These are phyloP conservation scores for Macrophomina pseudophaseolina DNA, from an alignment of 2,329 filamentous ascomycete genomes.

Conservation along the genomic window DNA sequence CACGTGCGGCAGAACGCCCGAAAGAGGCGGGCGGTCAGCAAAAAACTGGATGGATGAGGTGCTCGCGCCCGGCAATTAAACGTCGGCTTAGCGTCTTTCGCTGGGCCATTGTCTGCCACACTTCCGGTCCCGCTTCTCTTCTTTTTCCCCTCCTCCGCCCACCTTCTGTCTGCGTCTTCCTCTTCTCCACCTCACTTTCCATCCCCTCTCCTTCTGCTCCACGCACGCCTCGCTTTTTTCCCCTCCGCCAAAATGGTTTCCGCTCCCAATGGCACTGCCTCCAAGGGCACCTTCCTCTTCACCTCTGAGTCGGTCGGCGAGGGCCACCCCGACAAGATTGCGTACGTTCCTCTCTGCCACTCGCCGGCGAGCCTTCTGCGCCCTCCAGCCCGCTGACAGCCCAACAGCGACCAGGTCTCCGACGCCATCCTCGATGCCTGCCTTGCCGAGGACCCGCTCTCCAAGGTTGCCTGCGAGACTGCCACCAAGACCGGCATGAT, in stretches of 20 bases:
- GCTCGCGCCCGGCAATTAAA: constrained; percentile 24
- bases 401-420: constrained; percentile 83
- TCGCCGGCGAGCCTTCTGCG: neutral
- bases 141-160: constrained; percentile 34
- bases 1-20: constrained; percentile 15
- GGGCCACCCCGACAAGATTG: constrained; percentile 90
- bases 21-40: constrained; percentile 11
- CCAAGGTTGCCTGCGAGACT: constrained; percentile 98
- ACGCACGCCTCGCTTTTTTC: neutral
- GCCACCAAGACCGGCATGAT: constrained; percentile 99
- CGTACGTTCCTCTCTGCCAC: constrained; percentile 51
- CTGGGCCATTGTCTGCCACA: constrained; percentile 15
- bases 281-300: constrained; percentile 51
- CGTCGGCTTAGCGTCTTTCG: constrained; percentile 19
- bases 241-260: constrained; percentile 20
- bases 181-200: constrained; percentile 27
- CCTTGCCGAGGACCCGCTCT: constrained; percentile 89
- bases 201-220: neutral
- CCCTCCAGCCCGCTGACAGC: neutral
- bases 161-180: constrained; percentile 32
- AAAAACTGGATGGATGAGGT: constrained; percentile 23
- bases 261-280: constrained; percentile 24
- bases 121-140: constrained; percentile 30
- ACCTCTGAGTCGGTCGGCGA: constrained; percentile 59
- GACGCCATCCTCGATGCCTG: constrained; percentile 99